Evolutionary conservation across 176 grass and related monocot species (phyloP).

Genomic region (Tillandsia leiboldiana): DNA sequence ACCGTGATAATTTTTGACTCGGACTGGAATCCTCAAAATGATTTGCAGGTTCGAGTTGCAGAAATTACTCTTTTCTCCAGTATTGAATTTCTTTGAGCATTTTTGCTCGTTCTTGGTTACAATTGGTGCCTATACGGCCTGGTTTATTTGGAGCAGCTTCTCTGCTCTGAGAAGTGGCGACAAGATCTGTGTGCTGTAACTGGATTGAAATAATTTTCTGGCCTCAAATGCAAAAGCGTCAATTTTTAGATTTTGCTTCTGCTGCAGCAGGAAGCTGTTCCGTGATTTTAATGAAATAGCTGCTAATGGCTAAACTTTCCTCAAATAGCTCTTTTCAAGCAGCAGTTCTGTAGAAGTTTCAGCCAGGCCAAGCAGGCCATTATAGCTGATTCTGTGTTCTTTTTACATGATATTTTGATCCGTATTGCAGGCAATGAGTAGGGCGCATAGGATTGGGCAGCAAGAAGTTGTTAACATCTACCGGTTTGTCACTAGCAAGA

Average conservation of each 20-base stretch:
- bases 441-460: conserved; percentile 97
- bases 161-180: too few species aligned
- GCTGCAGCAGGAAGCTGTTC: not conserved
- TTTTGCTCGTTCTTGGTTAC: not conserved
- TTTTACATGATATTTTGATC: not conserved
- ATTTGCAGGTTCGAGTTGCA: conserved; percentile 59
- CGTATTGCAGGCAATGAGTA: conserved; percentile 80
- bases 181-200: too few species aligned
- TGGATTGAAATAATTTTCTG: too few species aligned
- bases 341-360: too few species aligned
- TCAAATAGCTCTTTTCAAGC: too few species aligned
- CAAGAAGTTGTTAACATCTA: conserved; percentile 99
- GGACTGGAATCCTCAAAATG: conserved; percentile 99
- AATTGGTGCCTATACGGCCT: not conserved
- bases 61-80: not conserved
- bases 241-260: too few species aligned
- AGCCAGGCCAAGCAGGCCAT: not conserved
- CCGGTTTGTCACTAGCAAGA: conserved; percentile 93
- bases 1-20: conserved; percentile 99
- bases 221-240: too few species aligned
- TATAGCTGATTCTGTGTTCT: conserved; percentile 4
- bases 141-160: too few species aligned
- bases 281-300: too few species aligned
- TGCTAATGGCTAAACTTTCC: too few species aligned
- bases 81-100: not conserved